A percentile compares a stretch with the other conserved stretches of the same genome.
phyloP scores from a whole-genome alignment of 306 rosid genomes.

The Begonia fuchsioides region DNA sequence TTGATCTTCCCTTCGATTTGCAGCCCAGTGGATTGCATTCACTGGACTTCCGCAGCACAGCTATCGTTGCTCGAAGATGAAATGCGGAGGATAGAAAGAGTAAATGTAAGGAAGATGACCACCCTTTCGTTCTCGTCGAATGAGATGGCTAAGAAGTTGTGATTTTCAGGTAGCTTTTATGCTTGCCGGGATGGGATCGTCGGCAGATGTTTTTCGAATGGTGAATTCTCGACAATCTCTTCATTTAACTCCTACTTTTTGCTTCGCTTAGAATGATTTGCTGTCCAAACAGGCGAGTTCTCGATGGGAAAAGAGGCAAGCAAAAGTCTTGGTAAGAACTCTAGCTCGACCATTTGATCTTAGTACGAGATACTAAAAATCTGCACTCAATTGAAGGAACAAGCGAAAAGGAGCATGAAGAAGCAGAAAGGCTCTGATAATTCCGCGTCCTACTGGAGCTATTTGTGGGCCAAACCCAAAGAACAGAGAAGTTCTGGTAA shows the following conservation, averaged over 20 bases:
- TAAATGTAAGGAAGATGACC: constrained; percentile 47
- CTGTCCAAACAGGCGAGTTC: constrained; percentile 57
- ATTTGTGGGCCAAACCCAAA: constrained; percentile 53
- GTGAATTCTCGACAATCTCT: constrained; percentile 14
- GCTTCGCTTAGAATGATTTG: constrained; percentile 2
- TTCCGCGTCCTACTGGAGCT: constrained; percentile 53
- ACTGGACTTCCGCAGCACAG: constrained; percentile 97
- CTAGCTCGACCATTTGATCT: not conserved
- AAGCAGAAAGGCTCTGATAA: constrained; percentile 43
- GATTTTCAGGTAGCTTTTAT: constrained; percentile 65
- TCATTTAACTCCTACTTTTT: not conserved
- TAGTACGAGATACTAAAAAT: constrained; percentile 5
- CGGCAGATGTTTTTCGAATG: constrained; percentile 74
- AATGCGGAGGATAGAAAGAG: constrained; percentile 94
- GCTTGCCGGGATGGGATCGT: constrained; percentile 90
- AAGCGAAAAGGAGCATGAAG: constrained; percentile 68
- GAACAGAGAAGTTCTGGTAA: constrained; percentile 56
- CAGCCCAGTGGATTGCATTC: constrained; percentile 99
- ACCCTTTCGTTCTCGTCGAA: not conserved
- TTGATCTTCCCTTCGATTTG: constrained; percentile 2
- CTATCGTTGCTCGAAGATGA: constrained; percentile 90
- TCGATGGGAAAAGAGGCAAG: constrained; percentile 93
- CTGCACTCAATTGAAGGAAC: constrained; percentile 27
- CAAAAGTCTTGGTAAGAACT: constrained; percentile 59
- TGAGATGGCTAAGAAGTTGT: not conserved